Conservation (phyloP, 768 basidiomycete species). For the Leccinum olivaceopallidum region DNA sequence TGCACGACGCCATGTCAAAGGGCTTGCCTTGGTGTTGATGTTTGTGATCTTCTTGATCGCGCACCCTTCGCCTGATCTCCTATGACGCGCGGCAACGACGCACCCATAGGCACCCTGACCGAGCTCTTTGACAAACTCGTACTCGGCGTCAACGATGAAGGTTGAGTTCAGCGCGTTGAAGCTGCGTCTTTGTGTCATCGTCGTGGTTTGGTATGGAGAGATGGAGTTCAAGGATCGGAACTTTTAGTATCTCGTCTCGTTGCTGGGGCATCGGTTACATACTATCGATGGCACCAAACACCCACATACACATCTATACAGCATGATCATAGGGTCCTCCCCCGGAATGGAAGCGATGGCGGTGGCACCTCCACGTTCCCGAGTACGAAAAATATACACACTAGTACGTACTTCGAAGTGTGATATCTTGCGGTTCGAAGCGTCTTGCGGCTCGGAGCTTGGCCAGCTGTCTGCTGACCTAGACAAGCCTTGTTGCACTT, state of each 20-base stretch:
- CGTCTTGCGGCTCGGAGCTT: conserved; percentile 2
- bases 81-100: conserved; percentile 84
- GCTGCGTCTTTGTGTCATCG: conserved; percentile 67
- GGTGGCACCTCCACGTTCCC: not conserved
- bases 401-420: conserved; percentile 2
- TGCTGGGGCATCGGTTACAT: conserved; percentile 19
- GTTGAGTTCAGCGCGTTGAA: conserved; percentile 85
- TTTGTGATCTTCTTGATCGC: conserved; percentile 97
- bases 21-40: conserved; percentile 80
- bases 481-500: not conserved
- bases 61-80: conserved; percentile 81
- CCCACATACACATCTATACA: conserved; percentile 18
- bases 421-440: conserved; percentile 2
- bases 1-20: not conserved
- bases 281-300: conserved; percentile 37
- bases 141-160: conserved; percentile 86
- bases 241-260: not conserved
- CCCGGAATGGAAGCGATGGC: not conserved
- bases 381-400: not conserved
- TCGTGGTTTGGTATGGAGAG: conserved; percentile 13
- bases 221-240: not conserved
- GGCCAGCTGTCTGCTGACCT: not conserved
- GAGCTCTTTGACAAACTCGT: conserved; percentile 95
- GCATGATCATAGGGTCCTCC: not conserved
- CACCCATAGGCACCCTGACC: conserved; percentile 96